Percentiles rank a stretch among this genome's conserved stretches.
Conservation (phyloP, 306 rosid species). For the Quercus parvula region DNA sequence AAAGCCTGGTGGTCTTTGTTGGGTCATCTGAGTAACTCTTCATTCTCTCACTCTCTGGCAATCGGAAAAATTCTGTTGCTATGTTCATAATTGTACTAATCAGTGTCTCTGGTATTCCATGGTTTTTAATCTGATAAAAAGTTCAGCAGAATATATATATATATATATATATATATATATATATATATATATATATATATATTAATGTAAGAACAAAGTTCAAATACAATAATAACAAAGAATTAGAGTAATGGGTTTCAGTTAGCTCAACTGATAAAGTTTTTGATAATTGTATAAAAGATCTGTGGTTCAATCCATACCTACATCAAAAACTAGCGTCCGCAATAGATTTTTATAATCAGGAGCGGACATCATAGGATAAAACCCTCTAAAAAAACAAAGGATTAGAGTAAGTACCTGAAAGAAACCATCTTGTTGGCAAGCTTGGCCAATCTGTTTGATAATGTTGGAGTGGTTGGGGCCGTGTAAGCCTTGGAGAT, state of each 20-base stretch:
- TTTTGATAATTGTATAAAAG: too few relatives aligned
- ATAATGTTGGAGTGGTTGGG: slow-evolving; percentile 28
- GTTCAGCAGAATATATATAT: not conserved
- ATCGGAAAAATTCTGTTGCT: slow-evolving; percentile 37
- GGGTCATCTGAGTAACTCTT: slow-evolving; percentile 17
- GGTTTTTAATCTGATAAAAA: slow-evolving; percentile 36
- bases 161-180: not conserved
- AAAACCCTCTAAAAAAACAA: too few relatives aligned
- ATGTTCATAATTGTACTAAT: slow-evolving; percentile 2
- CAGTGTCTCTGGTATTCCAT: slow-evolving; percentile 33
- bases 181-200: not conserved
- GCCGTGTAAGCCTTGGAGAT: slow-evolving; percentile 39
- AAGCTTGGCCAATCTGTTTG: slow-evolving; percentile 37
- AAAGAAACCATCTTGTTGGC: slow-evolving; percentile 43
- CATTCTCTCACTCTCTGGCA: slow-evolving; percentile 49
- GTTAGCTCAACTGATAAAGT: too few relatives aligned
- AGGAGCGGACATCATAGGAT: too few relatives aligned
- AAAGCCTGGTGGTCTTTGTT: slow-evolving; percentile 44
- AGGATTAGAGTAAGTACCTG: slow-evolving; percentile 19
- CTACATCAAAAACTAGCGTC: too few relatives aligned
- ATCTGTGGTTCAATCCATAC: too few relatives aligned
- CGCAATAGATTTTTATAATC: too few relatives aligned
- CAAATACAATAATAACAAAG: too few relatives aligned
- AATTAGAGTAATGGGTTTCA: too few relatives aligned
- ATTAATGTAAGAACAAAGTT: not conserved